Base-by-base conservation (phyloP, 495 filamentous ascomycete species). In the Lophiotrema nucula region DNA sequence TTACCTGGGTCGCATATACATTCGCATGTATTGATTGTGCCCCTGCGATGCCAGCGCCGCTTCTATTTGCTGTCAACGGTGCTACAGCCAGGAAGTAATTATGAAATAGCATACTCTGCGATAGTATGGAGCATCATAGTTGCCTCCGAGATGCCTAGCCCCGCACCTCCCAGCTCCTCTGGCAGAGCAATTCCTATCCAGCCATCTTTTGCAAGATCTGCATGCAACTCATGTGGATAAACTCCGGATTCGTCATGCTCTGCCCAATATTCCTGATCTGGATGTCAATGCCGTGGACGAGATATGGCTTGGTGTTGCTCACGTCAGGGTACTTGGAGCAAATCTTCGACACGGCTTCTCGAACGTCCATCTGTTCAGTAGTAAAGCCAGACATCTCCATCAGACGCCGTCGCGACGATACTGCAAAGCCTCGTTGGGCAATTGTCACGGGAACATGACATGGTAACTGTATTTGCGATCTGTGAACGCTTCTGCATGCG, bases 121-220 rank as follows among this genome's bases (percentile, higher is more conserved):
- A 91, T 89, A 18, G 87, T 88, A 60, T 92, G 88, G 75, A 92
- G 79, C 86, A 92, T 89, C 81, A 90, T 88, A 1, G 87, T 89
- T 4, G 88, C 88, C 67, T 91, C 88, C 16, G 84, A 86, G 46
- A 92, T 89, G 66, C 88, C 88, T 37, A 93, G 72, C 6, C 87
- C 86, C 16, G 85, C 77, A 4, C 88, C 88, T 13, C 88, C 88
- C 0, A 88, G 78, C 6, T 82, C 77, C 67, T 87, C 83, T 0
- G 87, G 86, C 18, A 91, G 72, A 0, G 88, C 87, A 63, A 91
- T 89, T 5, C 89, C 88, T 16, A 93, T 79, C 87, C 88, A 92
- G n/a, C 88, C 87, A 66, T 85, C 86, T 46, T 82, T 81, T n/a
- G 88, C 85, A 53, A 92, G 70, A 0, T 87, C 84, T 2, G 83